Base-by-base conservation (phyloP, 2,329 filamentous ascomycete genomes). In the Botrytis elliptica region DNA sequence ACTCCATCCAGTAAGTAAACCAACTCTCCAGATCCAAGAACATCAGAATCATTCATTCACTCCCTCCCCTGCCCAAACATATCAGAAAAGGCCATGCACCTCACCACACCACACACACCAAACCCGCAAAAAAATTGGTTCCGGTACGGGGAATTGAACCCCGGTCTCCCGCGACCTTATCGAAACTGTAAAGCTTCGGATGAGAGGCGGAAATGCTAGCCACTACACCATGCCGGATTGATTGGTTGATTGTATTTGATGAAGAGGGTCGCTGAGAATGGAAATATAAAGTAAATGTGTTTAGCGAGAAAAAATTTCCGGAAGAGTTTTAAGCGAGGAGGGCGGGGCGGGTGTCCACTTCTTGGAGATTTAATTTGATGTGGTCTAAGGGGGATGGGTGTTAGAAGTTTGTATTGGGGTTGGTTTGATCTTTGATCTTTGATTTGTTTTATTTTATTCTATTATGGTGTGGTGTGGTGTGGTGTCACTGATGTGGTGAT, bases 191-290 rank as follows among this genome's bases (percentile, higher is more conserved):
- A 16, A 14, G 49, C 25, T 52, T 16, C 46, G 1, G 7, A 52
- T 52, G 49, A 52, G 49, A 52, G 49, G 49, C 49, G 49, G 49
- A 52, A 52, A 52, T 52, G 49, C 49, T 52, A 52, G 49, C 49
- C 49, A 52, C 49, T 52, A 52, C 49, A 52, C 49, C 49, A 52
- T 52, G 49, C 49, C 49, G 49, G 49, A 52, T 52, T 52, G 9
- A 46, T 46, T 22, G 2, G 4, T n/a, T n/a, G 10, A 25, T n/a
- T 3, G 4, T 14, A 6, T 52, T 52, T 52, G 10, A n/a, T 52
- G 12, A 0, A n/a, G 3, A 0, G 1, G 0, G 0, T 0, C 2
- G 0, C 3, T n/a, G 4, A 3, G 25, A 14, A 52, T 16, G 2
- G 0, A 3, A 6, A n/a, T 52, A 52, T 52, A 6, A 52, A 52